Conservation (phyloP, 192 early-diverging fungal species). For the Tieghemiomyces parasiticus region DNA sequence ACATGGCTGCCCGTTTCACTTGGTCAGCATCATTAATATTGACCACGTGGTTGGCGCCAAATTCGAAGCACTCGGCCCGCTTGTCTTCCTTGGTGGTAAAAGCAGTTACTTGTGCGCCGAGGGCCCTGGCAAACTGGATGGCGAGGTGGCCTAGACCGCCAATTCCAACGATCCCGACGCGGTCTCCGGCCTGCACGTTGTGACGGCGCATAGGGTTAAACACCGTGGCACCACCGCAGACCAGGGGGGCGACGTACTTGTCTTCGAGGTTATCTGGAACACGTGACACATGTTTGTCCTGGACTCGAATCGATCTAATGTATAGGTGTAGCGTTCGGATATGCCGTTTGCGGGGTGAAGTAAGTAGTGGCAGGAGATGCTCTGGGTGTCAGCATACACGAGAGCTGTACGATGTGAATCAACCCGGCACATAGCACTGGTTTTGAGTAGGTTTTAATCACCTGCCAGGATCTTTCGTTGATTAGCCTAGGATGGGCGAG, state of each 20-base stretch:
- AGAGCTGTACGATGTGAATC: too few species aligned
- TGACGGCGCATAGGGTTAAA: constrained; percentile 32
- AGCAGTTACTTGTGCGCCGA: neutral
- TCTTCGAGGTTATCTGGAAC: constrained; percentile 12
- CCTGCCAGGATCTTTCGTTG: too few species aligned
- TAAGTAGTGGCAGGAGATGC: too few species aligned
- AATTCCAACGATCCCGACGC: constrained; percentile 45
- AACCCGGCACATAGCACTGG: too few species aligned
- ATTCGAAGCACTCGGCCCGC: neutral
- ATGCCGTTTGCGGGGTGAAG: too few species aligned
- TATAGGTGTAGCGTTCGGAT: neutral
- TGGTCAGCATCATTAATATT: constrained; percentile 19
- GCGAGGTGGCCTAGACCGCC: constrained; percentile 54
- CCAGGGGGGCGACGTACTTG: constrained; percentile 38
- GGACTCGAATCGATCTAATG: neutral
- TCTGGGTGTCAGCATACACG: too few species aligned
- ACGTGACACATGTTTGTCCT: neutral
- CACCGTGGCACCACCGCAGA: constrained; percentile 48
- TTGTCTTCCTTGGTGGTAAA: neutral
- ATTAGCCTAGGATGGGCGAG: too few species aligned
- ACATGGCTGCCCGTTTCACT: constrained; percentile 12
- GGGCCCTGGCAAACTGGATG: neutral
- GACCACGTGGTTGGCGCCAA: neutral
- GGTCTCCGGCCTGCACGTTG: constrained; percentile 24
- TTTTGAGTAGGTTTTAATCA: too few species aligned